phyloP scores from a whole-genome alignment of 192 early-diverging fungal genomes.

The Mortierella claussenii region DNA sequence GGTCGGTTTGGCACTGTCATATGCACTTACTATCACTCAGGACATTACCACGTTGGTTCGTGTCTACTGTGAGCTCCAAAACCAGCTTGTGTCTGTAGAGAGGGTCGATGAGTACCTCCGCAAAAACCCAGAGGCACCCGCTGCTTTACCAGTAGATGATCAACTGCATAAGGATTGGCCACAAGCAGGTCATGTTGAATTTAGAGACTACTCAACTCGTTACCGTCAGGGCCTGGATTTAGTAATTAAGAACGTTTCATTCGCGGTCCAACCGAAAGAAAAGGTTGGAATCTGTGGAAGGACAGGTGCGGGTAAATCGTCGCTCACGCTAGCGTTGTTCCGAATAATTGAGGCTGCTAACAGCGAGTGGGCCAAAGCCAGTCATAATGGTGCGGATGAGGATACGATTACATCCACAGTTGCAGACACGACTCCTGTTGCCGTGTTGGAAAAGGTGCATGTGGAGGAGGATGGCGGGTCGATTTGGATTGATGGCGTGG shows the following conservation, averaged over 20 bases:
- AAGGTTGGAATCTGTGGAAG: constrained; percentile 84
- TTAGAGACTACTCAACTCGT: constrained; percentile 79
- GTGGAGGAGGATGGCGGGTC: constrained; percentile 59
- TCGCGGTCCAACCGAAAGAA: constrained; percentile 36
- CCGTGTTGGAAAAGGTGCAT: constrained; percentile 36
- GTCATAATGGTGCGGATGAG: constrained; percentile 10
- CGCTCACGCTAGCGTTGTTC: constrained; percentile 62
- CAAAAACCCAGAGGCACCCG: constrained; percentile 82
- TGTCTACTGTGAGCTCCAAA: constrained; percentile 77
- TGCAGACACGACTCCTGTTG: constrained; percentile 21
- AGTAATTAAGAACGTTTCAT: constrained; percentile 78
- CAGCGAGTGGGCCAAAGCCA: constrained; percentile 37
- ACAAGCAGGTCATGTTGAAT: constrained; percentile 74
- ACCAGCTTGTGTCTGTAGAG: constrained; percentile 85
- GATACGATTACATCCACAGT: background rate
- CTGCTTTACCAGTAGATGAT: constrained; percentile 54
- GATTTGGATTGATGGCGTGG: constrained; percentile 29
- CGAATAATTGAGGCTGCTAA: constrained; percentile 57
- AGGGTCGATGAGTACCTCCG: constrained; percentile 82
- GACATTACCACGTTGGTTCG: constrained; percentile 78
- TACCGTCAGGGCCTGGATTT: constrained; percentile 85
- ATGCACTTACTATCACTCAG: constrained; percentile 80
- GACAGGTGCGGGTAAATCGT: constrained; percentile 60
- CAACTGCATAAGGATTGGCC: constrained; percentile 76
- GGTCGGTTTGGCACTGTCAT: constrained; percentile 84